Evolutionary conservation across 2,329 filamentous ascomycete species (phyloP).

Genomic region (Hyphodiscus sp.): DNA sequence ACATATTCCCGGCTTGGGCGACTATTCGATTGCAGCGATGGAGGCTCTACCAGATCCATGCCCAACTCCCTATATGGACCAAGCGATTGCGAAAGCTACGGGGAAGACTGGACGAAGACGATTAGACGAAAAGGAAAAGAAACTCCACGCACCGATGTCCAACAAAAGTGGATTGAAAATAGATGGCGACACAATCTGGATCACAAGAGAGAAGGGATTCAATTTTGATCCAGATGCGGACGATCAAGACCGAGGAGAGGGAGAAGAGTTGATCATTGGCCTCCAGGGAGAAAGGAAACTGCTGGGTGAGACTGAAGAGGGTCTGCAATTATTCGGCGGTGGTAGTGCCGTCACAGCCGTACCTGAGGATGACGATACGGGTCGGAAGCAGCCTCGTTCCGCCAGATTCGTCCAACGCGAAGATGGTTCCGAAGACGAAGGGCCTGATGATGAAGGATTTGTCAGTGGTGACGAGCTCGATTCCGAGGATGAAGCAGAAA

Average conservation of each 20-base stretch:
- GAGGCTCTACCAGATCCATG: slow-evolving; percentile 91
- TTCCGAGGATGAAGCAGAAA: slow-evolving; percentile 50
- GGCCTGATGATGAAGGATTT: slow-evolving; percentile 44
- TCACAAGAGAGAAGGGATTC: slow-evolving; percentile 61
- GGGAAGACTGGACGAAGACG: slow-evolving; percentile 76
- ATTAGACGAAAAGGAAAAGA: slow-evolving; percentile 93
- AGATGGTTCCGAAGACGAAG: slow-evolving; percentile 50
- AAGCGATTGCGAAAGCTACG: slow-evolving; percentile 74
- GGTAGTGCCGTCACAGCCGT: slow-evolving; percentile 61
- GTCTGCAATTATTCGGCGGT: slow-evolving; percentile 78
- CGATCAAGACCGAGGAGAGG: slow-evolving; percentile 72
- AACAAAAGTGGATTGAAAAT: slow-evolving; percentile 94
- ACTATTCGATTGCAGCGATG: slow-evolving; percentile 75
- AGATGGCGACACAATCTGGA: slow-evolving; percentile 96
- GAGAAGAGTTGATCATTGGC: slow-evolving; percentile 88
- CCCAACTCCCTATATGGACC: slow-evolving; percentile 85
- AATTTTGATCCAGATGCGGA: slow-evolving; percentile 67
- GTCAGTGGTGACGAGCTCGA: slow-evolving; percentile 29
- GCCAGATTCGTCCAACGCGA: slow-evolving; percentile 54
- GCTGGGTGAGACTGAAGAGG: slow-evolving; percentile 74
- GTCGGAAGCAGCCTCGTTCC: slow-evolving; percentile 52
- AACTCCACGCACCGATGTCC: slow-evolving; percentile 95
- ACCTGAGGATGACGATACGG: slow-evolving; percentile 52
- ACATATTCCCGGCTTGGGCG: slow-evolving; percentile 87
- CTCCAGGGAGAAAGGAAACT: slow-evolving; percentile 77